A percentile compares a stretch with the other conserved stretches of the same genome.
These are phyloP conservation scores for Blastomyces parvus DNA, from an alignment of 2,329 filamentous ascomycete species.

Conservation along the genomic window DNA sequence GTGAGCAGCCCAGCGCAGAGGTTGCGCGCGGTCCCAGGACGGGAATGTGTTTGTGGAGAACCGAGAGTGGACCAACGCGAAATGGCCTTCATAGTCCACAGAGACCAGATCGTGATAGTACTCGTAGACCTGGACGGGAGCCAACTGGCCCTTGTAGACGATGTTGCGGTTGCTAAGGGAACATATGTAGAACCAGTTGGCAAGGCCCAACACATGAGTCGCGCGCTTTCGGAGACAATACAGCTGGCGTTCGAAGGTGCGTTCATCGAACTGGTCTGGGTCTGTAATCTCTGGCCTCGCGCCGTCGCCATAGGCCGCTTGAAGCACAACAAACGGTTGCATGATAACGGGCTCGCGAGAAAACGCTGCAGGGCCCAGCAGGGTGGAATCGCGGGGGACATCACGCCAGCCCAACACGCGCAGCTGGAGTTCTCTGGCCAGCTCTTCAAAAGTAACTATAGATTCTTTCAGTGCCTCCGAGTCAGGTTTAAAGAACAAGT, in stretches of 20 bases:
- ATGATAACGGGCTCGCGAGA: slow-evolving; percentile 92
- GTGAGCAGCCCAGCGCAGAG: slow-evolving; percentile 91
- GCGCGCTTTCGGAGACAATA: slow-evolving; percentile 91
- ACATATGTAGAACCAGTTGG: slow-evolving; percentile 99
- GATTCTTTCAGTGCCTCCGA: slow-evolving; percentile 82
- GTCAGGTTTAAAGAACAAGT: slow-evolving; percentile 98
- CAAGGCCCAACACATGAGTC: slow-evolving; percentile 85
- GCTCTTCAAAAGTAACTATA: slow-evolving; percentile 85
- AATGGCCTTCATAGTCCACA: slow-evolving; percentile 94
- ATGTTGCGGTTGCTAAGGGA: slow-evolving; percentile 97
- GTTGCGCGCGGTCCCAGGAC: slow-evolving; percentile 95
- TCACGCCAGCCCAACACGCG: slow-evolving; percentile 93
- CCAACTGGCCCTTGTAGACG: slow-evolving; percentile 95
- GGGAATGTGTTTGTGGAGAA: slow-evolving; percentile 99
- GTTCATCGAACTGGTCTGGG: slow-evolving; percentile 69
- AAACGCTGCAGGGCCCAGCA: slow-evolving; percentile 83
- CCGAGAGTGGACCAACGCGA: slow-evolving; percentile 90
- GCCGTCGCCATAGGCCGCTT: slow-evolving; percentile 68
- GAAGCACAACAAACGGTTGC: slow-evolving; percentile 88
- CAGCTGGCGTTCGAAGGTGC: slow-evolving; percentile 82
- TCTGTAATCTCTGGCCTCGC: slow-evolving; percentile 71
- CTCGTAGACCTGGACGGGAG: slow-evolving; percentile 90
- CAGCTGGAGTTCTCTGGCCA: slow-evolving; percentile 77
- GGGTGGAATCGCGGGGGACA: slow-evolving; percentile 83
- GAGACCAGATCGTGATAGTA: slow-evolving; percentile 97